Percentiles rank a stretch among this genome's conserved stretches.
These are phyloP conservation scores for Polyplosphaeria fusca DNA, from an alignment of 495 filamentous ascomycete genomes.

Conservation along the genomic window DNA sequence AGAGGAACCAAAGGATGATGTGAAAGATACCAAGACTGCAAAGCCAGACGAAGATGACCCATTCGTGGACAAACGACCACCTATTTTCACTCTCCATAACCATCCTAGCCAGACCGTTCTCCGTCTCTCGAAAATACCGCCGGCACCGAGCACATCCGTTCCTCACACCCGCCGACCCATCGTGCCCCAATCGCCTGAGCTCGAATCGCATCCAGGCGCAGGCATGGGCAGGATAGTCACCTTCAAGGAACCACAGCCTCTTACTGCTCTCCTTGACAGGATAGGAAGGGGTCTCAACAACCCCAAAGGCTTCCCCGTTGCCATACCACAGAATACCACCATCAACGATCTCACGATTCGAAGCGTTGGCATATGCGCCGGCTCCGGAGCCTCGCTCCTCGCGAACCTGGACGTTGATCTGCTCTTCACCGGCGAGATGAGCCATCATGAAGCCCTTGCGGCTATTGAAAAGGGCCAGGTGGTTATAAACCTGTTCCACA, in stretches of 20 bases:
- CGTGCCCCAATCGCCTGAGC: slow-evolving; percentile 45
- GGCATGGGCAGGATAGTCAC: slow-evolving; percentile 76
- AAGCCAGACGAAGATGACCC: slow-evolving; percentile 26
- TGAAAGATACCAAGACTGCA: slow-evolving; percentile 42
- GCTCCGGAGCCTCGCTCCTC: slow-evolving; percentile 73
- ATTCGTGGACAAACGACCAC: slow-evolving; percentile 23
- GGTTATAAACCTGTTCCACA: slow-evolving; percentile 82
- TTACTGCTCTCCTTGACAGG: slow-evolving; percentile 60
- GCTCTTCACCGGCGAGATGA: slow-evolving; percentile 87
- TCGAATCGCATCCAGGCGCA: slow-evolving; percentile 60
- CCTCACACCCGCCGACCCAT: slow-evolving; percentile 54
- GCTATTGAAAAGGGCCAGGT: slow-evolving; percentile 83
- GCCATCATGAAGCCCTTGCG: slow-evolving; percentile 83
- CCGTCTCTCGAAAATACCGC: background rate
- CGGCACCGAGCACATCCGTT: slow-evolving; percentile 10
- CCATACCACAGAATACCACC: slow-evolving; percentile 58
- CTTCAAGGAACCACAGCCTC: slow-evolving; percentile 55
- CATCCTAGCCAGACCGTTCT: slow-evolving; percentile 25
- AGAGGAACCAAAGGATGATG: slow-evolving; percentile 20
- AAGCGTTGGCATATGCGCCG: slow-evolving; percentile 74
- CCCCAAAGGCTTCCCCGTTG: slow-evolving; percentile 64
- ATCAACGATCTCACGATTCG: slow-evolving; percentile 55
- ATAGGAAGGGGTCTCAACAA: slow-evolving; percentile 59
- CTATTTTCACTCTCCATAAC: slow-evolving; percentile 41
- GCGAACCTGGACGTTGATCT: slow-evolving; percentile 64